These are phyloP conservation scores for Fusarium verrucosum DNA, from an alignment of 2,329 filamentous ascomycete species.

Conservation along the genomic window DNA sequence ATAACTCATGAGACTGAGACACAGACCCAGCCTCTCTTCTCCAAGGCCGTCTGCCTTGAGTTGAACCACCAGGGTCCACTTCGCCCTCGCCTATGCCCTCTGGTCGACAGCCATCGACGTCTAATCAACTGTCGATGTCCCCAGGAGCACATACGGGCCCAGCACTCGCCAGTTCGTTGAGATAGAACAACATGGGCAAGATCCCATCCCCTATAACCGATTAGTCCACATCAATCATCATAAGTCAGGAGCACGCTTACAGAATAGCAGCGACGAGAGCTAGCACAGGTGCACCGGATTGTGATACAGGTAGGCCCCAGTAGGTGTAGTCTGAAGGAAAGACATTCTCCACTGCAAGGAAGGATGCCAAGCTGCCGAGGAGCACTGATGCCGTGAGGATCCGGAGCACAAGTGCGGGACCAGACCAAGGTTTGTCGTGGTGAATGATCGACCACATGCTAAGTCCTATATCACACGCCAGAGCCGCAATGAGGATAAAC, in stretches of 20 bases:
- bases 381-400: constrained; percentile 47
- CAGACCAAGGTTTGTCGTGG: constrained; percentile 45
- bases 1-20: constrained; percentile 32
- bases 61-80: constrained; percentile 36
- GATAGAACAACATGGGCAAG: constrained; percentile 39
- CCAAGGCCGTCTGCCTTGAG: constrained; percentile 20
- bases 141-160: constrained; percentile 33
- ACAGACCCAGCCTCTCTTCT: constrained; percentile 39
- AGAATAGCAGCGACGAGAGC: constrained; percentile 51
- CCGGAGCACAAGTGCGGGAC: constrained; percentile 47
- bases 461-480: constrained; percentile 49
- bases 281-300: constrained; percentile 48
- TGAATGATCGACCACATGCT: constrained; percentile 49
- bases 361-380: constrained; percentile 50
- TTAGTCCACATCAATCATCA: constrained; percentile 10
- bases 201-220: constrained; percentile 33
- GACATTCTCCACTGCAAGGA: constrained; percentile 48
- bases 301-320: constrained; percentile 48
- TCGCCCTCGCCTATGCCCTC: constrained; percentile 18
- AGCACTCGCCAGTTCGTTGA: constrained; percentile 34
- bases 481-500: constrained; percentile 45
- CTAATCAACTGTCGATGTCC: constrained; percentile 33
- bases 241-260: constrained; percentile 34
- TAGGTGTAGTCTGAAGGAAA: constrained; percentile 51
- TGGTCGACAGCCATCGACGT: constrained; percentile 19